phyloP scores from a whole-genome alignment of 108 stramenopile species.

The Aureococcus anophagefferens region DNA sequence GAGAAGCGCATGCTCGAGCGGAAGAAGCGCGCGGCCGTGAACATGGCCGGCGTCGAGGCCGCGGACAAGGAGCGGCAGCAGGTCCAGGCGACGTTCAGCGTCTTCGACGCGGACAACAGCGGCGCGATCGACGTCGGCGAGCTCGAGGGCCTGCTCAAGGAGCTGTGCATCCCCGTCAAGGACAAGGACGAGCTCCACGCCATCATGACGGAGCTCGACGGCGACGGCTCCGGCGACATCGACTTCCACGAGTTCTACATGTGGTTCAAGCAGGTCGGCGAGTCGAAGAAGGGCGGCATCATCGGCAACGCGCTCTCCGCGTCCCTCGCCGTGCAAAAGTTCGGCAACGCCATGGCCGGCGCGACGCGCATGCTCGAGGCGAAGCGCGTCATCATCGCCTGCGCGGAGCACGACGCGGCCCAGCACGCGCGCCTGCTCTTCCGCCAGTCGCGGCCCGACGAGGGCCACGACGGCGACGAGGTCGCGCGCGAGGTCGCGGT shows the following conservation, averaged over 20 bases:
- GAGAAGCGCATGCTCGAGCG: not conserved
- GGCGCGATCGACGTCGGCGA: constrained; percentile 18
- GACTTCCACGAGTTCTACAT: constrained; percentile 19
- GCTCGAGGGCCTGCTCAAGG: constrained; percentile 9
- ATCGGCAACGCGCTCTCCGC: not conserved
- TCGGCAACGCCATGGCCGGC: not conserved
- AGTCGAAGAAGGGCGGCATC: not conserved
- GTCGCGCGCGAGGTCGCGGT: not conserved
- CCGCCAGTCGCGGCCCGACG: not conserved
- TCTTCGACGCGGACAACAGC: constrained; percentile 12
- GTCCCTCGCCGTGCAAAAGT: not conserved
- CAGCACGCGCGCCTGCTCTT: not conserved
- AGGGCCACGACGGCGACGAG: not conserved
- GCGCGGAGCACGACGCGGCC: constrained; percentile 4
- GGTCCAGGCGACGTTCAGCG: constrained; percentile 1
- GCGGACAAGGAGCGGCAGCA: constrained; percentile 5
- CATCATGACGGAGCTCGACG: constrained; percentile 9
- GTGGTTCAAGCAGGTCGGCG: constrained; percentile 8
- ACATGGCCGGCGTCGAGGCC: not conserved
- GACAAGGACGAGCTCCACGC: constrained; percentile 6
- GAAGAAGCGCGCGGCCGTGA: not conserved
- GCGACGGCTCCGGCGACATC: constrained; percentile 13
- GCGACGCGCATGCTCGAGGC: not conserved
- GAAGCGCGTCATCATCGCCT: constrained; percentile 2
- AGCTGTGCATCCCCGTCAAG: constrained; percentile 15